Base-by-base conservation (phyloP, 2,329 filamentous ascomycete genomes). In the Diplodia seriata region DNA sequence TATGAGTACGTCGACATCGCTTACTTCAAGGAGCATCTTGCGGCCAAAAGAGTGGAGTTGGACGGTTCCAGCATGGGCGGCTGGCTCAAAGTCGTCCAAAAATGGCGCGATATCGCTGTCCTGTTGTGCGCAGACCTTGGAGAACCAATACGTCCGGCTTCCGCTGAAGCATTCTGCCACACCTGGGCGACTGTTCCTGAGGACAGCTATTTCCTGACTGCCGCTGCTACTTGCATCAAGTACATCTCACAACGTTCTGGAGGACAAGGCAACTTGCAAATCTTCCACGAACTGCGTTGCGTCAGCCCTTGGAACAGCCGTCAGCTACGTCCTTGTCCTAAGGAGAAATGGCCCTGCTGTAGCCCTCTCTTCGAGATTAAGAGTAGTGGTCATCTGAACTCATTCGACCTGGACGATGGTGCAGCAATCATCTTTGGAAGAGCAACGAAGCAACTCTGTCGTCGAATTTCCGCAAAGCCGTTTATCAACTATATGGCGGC, bases 31-130 rank as follows among this genome's bases (percentile, higher is more conserved):
- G 55, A 57, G 6, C 20, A 43, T 11, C 9, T 43, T 14, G 38
- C 38, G 2, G 36, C 55, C 55, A 57, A 57, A n/a, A 57, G 55
- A 18, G 23, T 38, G 4, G 11, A 4, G 3, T 9, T 43, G 4
- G 14, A 57, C 14, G 4, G 18, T 14, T 26, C n/a, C 36, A 15
- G 11, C 4, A 57, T 36, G 8, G 55, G 55, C 20, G 55, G 18
- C 33, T 57, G 55, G 55, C 55, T 57, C n/a, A 43, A 57, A 2
- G 11, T 57, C 11, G 55, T 57, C 33, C 20, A 57, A 36, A 57
- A 43, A 3, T 57, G 55, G 55, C 55, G 36, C 6, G 55, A 57
- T 2, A 43, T 57, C 4, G 33, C 33, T 1, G 36, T 57, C 5
- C 38, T 57, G 5, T 14, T 57, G 6, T 57, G 55, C n/a, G n/a